Evolutionary conservation across 1,139 yeast species (phyloP), one percentile per base, ranked within the genome.

Genomic region (Saccharomyces hybrid): DNA sequence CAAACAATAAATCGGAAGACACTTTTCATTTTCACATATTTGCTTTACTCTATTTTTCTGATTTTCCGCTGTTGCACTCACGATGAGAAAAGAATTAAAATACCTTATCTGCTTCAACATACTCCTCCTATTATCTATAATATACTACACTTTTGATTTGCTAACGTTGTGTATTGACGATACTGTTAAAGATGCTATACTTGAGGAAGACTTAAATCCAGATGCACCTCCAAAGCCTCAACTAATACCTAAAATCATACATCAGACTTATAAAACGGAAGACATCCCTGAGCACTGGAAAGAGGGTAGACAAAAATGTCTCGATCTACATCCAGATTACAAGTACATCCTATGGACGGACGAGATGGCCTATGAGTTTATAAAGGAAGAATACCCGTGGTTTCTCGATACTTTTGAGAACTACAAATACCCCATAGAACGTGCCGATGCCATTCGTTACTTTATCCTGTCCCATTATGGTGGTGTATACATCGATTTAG

Each of bases 391-490:
- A 61, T 91, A 84, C 68, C 86, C 93, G 1, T 91, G 97, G 97
- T 90, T 90, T 67, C 73, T 90, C 56, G 71, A 76, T 16, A 86
- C 93, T 8, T 90, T 87, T 79, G 93, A 88, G 66, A 70, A 77
- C 47, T 90, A 90, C 69, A 81, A 79, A 48, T 89, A 83, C 68
- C 90, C 91, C 30, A 91, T 91, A 61, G 84, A 88, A 75, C 75
- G 97, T 57, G 97, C 97, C 0, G 97, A 90, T 66, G 95, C 89
- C n/a, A 87, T 91, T 52, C 78, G 97, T 60, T 90, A 90, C 73
- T 90, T 90, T 72, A 87, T 88, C 4, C 75, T 90, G 62, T 79
- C 78, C 56, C 90, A 87, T 67, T 89, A 80, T 66, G 98, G 98
- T 56, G 98, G 98, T 49, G 78, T 91, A 48, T 90, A 90, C 72